phyloP scores from a whole-genome alignment of 495 filamentous ascomycete genomes.

The Neurospora sp. region DNA sequence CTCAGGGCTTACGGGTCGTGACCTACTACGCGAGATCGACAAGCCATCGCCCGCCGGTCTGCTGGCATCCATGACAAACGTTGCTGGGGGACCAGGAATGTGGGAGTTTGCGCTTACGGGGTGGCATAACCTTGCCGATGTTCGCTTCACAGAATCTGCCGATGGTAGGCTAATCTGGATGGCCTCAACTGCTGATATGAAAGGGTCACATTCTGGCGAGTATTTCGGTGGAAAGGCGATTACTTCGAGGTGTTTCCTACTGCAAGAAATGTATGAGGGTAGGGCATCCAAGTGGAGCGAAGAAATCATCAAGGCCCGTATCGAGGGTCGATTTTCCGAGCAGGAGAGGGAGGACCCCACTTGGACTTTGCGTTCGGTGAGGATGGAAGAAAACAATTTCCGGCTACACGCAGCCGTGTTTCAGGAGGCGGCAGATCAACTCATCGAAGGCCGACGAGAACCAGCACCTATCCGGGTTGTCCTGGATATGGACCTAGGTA shows the following conservation, averaged over 20 bases:
- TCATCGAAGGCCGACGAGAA: conserved; percentile 45
- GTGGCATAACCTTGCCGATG: conserved; percentile 57
- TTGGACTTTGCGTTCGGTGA: conserved; percentile 66
- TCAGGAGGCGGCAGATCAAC: conserved; percentile 50
- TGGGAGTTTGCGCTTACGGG: conserved; percentile 66
- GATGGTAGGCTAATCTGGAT: conserved; percentile 68
- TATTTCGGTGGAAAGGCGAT: conserved; percentile 40
- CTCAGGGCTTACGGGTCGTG: conserved; percentile 58
- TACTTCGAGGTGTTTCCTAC: conserved; percentile 50
- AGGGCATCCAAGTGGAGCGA: conserved; percentile 69
- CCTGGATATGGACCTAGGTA: conserved; percentile 49
- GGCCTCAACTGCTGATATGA: conserved; percentile 48
- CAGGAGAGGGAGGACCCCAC: conserved; percentile 64
- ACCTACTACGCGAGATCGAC: conserved; percentile 74
- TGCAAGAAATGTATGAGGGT: conserved; percentile 70
- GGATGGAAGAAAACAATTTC: conserved; percentile 47
- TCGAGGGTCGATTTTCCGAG: conserved; percentile 76
- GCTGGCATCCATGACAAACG: conserved; percentile 46
- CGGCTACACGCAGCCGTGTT: conserved; percentile 66
- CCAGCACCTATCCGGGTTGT: conserved; percentile 51
- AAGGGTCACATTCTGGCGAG: conserved; percentile 34
- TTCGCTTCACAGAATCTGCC: conserved; percentile 66
- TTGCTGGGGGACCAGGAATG: conserved; percentile 36
- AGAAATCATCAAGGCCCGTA: conserved; percentile 75
- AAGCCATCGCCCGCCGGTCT: conserved; percentile 52